Evolutionary conservation across 805 yeast species (phyloP).

Genomic region (Spathaspora gorwiae): DNA sequence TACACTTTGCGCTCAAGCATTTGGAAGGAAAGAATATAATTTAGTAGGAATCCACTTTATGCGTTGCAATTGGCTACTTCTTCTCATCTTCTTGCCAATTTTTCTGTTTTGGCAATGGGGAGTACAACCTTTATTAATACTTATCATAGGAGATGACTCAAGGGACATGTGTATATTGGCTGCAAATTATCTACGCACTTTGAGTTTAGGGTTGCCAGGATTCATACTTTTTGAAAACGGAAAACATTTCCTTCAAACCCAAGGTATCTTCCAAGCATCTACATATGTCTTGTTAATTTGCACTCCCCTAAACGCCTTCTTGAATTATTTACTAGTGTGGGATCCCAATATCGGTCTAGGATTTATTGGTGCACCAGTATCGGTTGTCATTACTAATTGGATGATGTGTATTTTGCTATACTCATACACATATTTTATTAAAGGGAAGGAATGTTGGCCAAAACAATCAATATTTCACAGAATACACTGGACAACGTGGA

Average conservation of each 20-base stretch:
- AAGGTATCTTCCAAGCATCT: constrained; percentile 76
- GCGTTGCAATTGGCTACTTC: constrained; percentile 57
- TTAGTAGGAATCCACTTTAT: constrained; percentile 66
- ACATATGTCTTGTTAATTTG: constrained; percentile 65
- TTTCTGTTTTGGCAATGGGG: constrained; percentile 57
- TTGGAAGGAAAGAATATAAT: constrained; percentile 60
- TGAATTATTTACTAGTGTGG: constrained; percentile 73
- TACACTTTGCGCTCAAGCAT: constrained; percentile 75
- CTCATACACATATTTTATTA: constrained; percentile 39
- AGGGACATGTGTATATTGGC: constrained; percentile 41
- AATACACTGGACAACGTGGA: constrained; percentile 50
- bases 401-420: constrained; percentile 58
- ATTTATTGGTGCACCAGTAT: constrained; percentile 71
- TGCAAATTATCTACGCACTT: constrained; percentile 49
- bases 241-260: constrained; percentile 70
- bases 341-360: constrained; percentile 51
- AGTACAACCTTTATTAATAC: constrained; percentile 40
- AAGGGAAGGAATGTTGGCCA: constrained; percentile 46
- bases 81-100: constrained; percentile 51
- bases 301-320: constrained; percentile 67
- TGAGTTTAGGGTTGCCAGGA: constrained; percentile 68
- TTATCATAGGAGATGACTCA: constrained; percentile 22
- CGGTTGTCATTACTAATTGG: constrained; percentile 69
- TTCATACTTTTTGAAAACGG: constrained; percentile 68
- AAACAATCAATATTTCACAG: constrained; percentile 18